These are phyloP conservation scores for Theobroma cacao DNA, from an alignment of 345 rosid species.

Conservation along the genomic window DNA sequence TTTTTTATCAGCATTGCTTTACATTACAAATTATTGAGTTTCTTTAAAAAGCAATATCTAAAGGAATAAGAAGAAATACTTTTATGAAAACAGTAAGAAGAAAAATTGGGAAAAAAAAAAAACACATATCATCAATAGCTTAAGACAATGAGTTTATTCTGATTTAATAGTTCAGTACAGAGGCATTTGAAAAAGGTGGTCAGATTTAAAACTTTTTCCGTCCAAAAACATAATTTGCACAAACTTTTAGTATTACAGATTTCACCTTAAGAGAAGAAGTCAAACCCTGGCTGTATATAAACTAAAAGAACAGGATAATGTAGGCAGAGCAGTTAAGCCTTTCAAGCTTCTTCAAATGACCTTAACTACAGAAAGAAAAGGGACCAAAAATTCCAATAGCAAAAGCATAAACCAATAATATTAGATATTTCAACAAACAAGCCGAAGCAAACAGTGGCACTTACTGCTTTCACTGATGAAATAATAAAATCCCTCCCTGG, in stretches of 20 bases:
- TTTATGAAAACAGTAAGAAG: neutral
- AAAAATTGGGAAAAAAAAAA: neutral
- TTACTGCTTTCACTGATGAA: slow-evolving; percentile 89
- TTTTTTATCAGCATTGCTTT: neutral
- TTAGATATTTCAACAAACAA: neutral
- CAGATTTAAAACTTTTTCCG: neutral
- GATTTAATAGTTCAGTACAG: neutral
- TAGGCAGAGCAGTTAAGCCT: neutral
- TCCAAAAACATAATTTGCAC: neutral
- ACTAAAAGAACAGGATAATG: neutral
- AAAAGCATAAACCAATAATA: neutral
- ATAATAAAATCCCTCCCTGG: slow-evolving; percentile 69
- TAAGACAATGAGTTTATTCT: neutral
- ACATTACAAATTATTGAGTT: neutral
- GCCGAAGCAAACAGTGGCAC: slow-evolving; percentile 21
- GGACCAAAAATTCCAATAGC: neutral
- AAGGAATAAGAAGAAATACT: neutral
- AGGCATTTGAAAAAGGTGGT: neutral
- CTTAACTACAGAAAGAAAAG: neutral
- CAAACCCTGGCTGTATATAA: neutral
- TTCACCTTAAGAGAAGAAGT: neutral
- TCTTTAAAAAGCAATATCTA: neutral
- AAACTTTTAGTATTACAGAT: neutral
- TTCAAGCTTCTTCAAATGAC: neutral
- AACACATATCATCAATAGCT: neutral